These are phyloP conservation scores for Penstemon barbatus DNA, from an alignment of 257 asterid species.

Conservation along the genomic window DNA sequence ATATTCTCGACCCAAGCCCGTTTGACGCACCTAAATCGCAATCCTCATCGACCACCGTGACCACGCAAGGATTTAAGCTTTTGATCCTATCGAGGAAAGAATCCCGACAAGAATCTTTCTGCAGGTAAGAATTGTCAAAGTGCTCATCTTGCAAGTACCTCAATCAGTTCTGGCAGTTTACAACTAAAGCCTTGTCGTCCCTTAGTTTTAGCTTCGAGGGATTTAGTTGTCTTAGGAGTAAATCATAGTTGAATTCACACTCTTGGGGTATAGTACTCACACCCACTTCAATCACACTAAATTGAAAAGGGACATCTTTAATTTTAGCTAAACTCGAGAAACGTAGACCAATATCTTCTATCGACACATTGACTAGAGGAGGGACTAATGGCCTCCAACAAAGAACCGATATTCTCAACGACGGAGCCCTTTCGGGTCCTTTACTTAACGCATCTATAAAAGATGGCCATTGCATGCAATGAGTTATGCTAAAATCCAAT, in stretches of 20 bases:
- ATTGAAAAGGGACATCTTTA: slow-evolving; percentile 64
- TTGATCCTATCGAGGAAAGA: slow-evolving; percentile 43
- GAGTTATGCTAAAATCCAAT: slow-evolving; percentile 67
- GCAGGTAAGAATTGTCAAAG: background rate
- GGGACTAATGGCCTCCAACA: slow-evolving; percentile 62
- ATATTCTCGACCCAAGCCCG: slow-evolving; percentile 52
- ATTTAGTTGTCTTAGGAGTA: slow-evolving; percentile 37
- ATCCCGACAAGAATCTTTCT: slow-evolving; percentile 37
- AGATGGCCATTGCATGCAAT: slow-evolving; percentile 90
- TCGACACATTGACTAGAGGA: slow-evolving; percentile 55
- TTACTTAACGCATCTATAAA: slow-evolving; percentile 61
- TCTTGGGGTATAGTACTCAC: slow-evolving; percentile 3
- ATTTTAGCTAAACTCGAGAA: slow-evolving; percentile 59
- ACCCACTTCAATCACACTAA: slow-evolving; percentile 45
- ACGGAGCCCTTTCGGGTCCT: slow-evolving; percentile 46
- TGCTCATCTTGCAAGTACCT: slow-evolving; percentile 52
- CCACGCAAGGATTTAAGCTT: slow-evolving; percentile 44
- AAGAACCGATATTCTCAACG: slow-evolving; percentile 48
- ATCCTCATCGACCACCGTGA: slow-evolving; percentile 67
- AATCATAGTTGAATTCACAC: slow-evolving; percentile 26
- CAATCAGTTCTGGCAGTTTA: slow-evolving; percentile 73
- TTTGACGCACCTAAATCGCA: slow-evolving; percentile 45
- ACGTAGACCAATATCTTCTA: slow-evolving; percentile 60
- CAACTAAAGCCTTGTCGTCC: slow-evolving; percentile 57
- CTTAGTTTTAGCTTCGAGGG: slow-evolving; percentile 35